Evolutionary conservation across 106 monocot genomes (phyloP).

Genomic region (Dactylorhiza incarnata): DNA sequence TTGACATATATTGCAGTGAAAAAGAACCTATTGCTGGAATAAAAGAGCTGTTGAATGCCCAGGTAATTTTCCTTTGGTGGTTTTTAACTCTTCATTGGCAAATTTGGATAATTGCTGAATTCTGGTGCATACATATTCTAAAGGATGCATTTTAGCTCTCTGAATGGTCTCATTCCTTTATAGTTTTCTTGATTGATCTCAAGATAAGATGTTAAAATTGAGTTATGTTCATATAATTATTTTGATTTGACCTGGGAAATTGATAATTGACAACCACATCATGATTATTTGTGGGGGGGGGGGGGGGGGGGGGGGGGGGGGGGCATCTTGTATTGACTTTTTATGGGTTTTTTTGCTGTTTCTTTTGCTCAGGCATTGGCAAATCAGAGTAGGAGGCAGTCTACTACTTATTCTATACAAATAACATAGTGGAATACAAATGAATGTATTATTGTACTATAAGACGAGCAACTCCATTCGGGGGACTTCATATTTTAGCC

Average conservation of each 20-base stretch:
- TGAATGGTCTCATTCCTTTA: no score
- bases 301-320: no score
- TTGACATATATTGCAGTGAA: slow-evolving; percentile 8
- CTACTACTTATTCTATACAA: neutral
- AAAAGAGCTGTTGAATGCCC: neutral
- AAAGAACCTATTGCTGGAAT: slow-evolving; percentile 5
- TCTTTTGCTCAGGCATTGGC: neutral
- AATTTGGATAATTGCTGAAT: neutral
- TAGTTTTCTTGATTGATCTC: neutral
- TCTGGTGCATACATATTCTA: neutral
- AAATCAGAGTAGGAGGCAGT: neutral
- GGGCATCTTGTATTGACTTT: neutral
- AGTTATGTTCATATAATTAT: no score
- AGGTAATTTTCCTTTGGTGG: slow-evolving; percentile 4
- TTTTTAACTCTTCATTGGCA: neutral
- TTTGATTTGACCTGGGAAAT: no score
- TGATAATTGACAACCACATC: no score
- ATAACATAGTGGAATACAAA: neutral
- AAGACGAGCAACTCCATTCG: neutral
- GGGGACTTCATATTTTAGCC: neutral
- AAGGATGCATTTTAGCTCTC: neutral
- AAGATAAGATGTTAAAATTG: no score
- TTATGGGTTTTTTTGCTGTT: neutral
- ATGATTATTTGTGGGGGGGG: no score
- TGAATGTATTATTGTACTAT: neutral